Conservation (phyloP, 441 rosid species). For the Pelargonium myrrhifolium region DNA sequence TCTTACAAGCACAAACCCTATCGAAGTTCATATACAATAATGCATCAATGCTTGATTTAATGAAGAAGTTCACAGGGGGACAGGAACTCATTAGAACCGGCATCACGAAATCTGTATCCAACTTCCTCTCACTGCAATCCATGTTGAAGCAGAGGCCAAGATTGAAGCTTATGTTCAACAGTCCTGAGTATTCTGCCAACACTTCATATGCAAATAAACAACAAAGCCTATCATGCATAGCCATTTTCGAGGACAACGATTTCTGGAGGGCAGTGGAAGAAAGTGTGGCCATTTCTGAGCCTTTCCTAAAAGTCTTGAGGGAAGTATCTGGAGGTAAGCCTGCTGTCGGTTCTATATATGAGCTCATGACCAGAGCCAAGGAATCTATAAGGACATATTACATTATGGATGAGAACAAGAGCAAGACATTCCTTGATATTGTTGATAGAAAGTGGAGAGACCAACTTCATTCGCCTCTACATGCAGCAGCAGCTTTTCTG, state of each 20-base stretch:
- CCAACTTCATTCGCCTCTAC: slow-evolving; percentile 73
- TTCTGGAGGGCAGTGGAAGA: slow-evolving; percentile 83
- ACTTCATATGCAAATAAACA: slow-evolving; percentile 50
- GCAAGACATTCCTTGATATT: slow-evolving; percentile 63
- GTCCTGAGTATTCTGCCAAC: slow-evolving; percentile 53
- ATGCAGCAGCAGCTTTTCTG: slow-evolving; percentile 77
- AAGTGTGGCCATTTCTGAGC: slow-evolving; percentile 81
- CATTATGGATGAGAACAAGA: slow-evolving; percentile 82
- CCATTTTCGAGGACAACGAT: slow-evolving; percentile 58
- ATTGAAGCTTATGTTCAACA: slow-evolving; percentile 64
- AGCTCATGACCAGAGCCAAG: slow-evolving; percentile 75
- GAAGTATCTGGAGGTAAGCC: slow-evolving; percentile 80
- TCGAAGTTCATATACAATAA: slow-evolving; percentile 64
- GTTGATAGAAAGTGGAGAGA: slow-evolving; percentile 76
- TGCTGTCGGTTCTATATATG: slow-evolving; percentile 69
- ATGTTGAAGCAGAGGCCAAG: slow-evolving; percentile 63
- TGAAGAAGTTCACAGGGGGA: slow-evolving; percentile 64
- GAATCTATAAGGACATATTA: slow-evolving; percentile 78
- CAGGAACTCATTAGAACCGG: slow-evolving; percentile 67
- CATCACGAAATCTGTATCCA: slow-evolving; percentile 58
- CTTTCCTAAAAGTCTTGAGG: slow-evolving; percentile 69
- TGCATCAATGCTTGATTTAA: slow-evolving; percentile 54
- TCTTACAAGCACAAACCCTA: slow-evolving; percentile 56
- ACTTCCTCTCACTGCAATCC: slow-evolving; percentile 60
- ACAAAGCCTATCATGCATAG: slow-evolving; percentile 45